Conservation (phyloP, 345 rosid genomes). For the Hibiscus syriacus region DNA sequence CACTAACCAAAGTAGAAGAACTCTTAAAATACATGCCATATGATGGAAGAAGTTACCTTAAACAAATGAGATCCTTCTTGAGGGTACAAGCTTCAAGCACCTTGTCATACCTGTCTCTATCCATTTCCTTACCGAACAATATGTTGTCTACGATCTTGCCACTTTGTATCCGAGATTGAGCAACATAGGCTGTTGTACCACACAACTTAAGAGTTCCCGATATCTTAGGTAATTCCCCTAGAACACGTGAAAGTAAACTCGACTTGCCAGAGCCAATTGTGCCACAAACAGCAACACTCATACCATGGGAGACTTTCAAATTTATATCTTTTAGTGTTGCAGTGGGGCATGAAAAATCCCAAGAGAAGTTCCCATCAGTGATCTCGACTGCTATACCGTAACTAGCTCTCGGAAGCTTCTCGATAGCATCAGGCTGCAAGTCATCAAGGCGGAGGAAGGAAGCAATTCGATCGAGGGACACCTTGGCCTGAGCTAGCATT, state of each 20-base stretch:
- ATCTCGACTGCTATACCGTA: constrained; percentile 35
- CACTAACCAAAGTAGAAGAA: background rate
- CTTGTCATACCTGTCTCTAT: constrained; percentile 32
- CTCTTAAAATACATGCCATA: background rate
- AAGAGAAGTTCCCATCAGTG: constrained; percentile 38
- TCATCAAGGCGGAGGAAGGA: constrained; percentile 52
- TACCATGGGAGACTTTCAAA: constrained; percentile 39
- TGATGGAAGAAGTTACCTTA: constrained; percentile 24
- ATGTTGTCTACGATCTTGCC: constrained; percentile 63
- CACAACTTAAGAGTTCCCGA: constrained; percentile 42
- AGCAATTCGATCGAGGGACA: constrained; percentile 53
- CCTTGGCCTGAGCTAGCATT: constrained; percentile 47
- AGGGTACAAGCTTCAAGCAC: constrained; percentile 52
- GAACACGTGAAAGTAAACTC: constrained; percentile 48
- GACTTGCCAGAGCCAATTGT: constrained; percentile 78
- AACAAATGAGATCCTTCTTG: constrained; percentile 57
- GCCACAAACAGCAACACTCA: constrained; percentile 64
- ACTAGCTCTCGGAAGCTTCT: constrained; percentile 15
- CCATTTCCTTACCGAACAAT: constrained; percentile 47
- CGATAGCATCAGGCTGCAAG: constrained; percentile 28
- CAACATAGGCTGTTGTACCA: constrained; percentile 59
- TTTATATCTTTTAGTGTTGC: constrained; percentile 41
- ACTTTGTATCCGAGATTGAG: constrained; percentile 82
- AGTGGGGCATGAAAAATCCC: constrained; percentile 35
- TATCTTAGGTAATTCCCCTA: constrained; percentile 57